Evolutionary conservation across 345 rosid species (phyloP).

Genomic region (Acer saccharum): DNA sequence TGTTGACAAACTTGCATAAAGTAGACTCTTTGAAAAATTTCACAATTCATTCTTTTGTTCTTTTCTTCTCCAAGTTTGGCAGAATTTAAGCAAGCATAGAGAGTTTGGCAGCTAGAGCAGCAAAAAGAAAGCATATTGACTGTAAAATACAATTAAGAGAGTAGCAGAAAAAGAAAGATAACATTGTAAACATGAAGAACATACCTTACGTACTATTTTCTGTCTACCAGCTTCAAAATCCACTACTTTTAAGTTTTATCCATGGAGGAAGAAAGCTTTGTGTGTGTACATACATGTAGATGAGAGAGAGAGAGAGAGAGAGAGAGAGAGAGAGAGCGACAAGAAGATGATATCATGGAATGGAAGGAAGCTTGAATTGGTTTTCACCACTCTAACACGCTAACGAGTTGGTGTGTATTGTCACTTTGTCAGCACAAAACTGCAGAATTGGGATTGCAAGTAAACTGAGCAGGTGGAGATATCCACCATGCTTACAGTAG

Average conservation of each 20-base stretch:
- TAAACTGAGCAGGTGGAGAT: slow-evolving; percentile 9
- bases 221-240: neutral
- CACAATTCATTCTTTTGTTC: neutral
- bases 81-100: neutral
- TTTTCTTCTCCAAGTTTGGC: neutral
- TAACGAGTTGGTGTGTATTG: slow-evolving; percentile 7
- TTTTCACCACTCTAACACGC: slow-evolving; percentile 7
- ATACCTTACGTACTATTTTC: neutral
- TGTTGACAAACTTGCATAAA: neutral
- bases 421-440: neutral
- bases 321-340: neutral
- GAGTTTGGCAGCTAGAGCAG: neutral
- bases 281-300: neutral
- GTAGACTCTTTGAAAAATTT: neutral
- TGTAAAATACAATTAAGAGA: too few relatives aligned
- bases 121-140: neutral
- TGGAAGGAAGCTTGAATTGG: neutral
- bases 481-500: neutral
- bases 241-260: neutral
- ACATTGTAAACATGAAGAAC: neutral
- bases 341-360: neutral
- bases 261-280: neutral
- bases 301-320: too few relatives aligned
- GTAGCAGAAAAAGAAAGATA: neutral
- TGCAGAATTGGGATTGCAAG: slow-evolving; percentile 13